phyloP scores from a whole-genome alignment of 345 rosid genomes.

The Conringia planisiliqua region DNA sequence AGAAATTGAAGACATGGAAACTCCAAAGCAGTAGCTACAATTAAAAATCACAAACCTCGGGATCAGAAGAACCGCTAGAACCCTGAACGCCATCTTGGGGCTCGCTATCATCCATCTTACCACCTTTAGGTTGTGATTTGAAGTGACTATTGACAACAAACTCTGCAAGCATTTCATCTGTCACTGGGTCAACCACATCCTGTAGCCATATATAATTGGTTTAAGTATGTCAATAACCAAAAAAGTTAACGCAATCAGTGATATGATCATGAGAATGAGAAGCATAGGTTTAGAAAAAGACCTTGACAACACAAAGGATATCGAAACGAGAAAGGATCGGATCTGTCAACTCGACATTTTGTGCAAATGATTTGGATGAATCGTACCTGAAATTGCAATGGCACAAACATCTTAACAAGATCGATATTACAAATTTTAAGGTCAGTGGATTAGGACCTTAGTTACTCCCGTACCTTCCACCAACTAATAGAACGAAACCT shows the following conservation, averaged over 20 bases:
- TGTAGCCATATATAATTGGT: too few relatives aligned
- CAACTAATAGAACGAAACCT: slow-evolving; percentile 23
- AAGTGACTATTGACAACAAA: too few relatives aligned
- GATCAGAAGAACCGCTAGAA: too few relatives aligned
- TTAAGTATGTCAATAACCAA: too few relatives aligned
- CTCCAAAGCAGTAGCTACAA: slow-evolving; percentile 1
- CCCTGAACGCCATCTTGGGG: too few relatives aligned
- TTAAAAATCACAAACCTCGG: slow-evolving; percentile 50
- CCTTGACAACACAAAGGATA: slow-evolving; percentile 95
- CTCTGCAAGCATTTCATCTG: too few relatives aligned
- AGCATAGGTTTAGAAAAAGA: slow-evolving; percentile 19
- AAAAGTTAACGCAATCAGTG: too few relatives aligned
- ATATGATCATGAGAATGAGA: not conserved
- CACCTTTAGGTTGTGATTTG: too few relatives aligned
- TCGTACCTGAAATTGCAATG: slow-evolving; percentile 59
- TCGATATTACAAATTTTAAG: not conserved
- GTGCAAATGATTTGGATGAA: slow-evolving; percentile 84
- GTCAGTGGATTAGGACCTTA: too few relatives aligned
- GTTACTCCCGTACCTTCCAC: slow-evolving; percentile 66
- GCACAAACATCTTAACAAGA: slow-evolving; percentile 10
- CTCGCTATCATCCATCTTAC: too few relatives aligned
- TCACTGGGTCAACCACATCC: too few relatives aligned
- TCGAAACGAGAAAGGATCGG: slow-evolving; percentile 94
- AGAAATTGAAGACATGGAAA: slow-evolving; percentile 8
- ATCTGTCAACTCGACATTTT: slow-evolving; percentile 94